Evolutionary conservation across 108 stramenopile species (phyloP).

Genomic region (Epithemia pelagica): DNA sequence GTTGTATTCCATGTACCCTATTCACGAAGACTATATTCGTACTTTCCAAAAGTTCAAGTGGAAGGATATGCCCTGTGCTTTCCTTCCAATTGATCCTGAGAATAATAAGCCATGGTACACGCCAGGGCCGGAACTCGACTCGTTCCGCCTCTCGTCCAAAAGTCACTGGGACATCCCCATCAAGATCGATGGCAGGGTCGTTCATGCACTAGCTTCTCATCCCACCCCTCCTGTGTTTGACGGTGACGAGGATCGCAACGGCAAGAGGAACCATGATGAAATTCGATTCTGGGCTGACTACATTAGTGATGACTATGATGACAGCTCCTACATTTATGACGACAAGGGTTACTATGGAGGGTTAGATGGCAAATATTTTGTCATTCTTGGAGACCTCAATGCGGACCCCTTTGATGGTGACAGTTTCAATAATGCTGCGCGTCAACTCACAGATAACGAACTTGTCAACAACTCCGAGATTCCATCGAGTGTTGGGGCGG

Average conservation of each 20-base stretch:
- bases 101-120: neutral
- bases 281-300: slow-evolving; percentile 5
- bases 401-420: slow-evolving; percentile 5
- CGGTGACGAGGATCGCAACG: neutral
- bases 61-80: neutral
- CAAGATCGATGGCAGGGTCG: neutral
- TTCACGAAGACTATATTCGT: neutral
- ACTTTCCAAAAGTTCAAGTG: neutral
- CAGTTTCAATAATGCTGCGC: neutral
- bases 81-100: neutral
- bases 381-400: slow-evolving; percentile 3
- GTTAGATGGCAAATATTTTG: neutral
- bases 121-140: neutral
- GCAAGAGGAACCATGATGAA: slow-evolving; percentile 5
- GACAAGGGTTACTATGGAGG: slow-evolving; percentile 1
- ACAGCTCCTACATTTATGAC: slow-evolving; percentile 2
- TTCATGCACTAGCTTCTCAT: neutral
- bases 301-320: neutral
- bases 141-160: neutral
- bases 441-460: neutral
- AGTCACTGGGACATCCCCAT: neutral
- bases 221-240: slow-evolving; percentile 7
- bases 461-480: neutral
- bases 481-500: neutral
- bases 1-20: neutral